Percentiles rank a stretch among this genome's conserved stretches.
Evolutionary conservation across 2,329 filamentous ascomycete species (phyloP).

Genomic region (Hirsutella rhossiliensis): DNA sequence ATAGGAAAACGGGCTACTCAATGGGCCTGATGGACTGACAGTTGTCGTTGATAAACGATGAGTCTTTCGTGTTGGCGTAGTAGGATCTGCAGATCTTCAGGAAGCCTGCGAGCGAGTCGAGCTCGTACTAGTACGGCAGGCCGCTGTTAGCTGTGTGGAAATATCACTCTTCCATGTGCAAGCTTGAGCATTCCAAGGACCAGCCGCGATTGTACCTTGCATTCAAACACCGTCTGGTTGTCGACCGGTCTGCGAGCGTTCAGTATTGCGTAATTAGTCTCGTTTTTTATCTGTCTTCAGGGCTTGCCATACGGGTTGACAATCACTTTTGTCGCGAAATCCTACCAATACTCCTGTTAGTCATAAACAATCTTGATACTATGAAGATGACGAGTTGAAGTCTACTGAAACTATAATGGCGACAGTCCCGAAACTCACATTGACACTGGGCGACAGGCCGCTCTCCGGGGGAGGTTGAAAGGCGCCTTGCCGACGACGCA

Average conservation of each 20-base stretch:
- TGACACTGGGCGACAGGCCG: conserved; percentile 22
- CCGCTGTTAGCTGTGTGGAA: conserved; percentile 3
- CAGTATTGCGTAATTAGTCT: background rate
- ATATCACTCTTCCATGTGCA: background rate
- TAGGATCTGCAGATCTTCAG: conserved; percentile 72
- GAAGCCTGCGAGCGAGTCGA: conserved; percentile 80
- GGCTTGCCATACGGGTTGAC: conserved; percentile 13
- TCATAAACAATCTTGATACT: background rate
- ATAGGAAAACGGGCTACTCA: background rate
- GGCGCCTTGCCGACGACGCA: conserved; percentile 39
- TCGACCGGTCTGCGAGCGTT: conserved; percentile 10
- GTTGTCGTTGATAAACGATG: conserved; percentile 44
- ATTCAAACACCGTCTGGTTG: conserved; percentile 14
- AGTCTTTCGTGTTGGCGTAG: conserved; percentile 56
- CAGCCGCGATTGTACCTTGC: conserved; percentile 9
- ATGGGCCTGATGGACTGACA: conserved; percentile 4
- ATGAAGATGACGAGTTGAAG: background rate
- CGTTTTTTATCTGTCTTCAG: background rate
- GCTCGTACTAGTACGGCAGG: conserved; percentile 72
- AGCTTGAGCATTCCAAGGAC: no score
- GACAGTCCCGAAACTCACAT: conserved; percentile 8
- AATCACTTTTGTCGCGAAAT: conserved; percentile 9
- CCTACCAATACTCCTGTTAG: conserved; percentile 1
- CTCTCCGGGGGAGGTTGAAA: conserved; percentile 79
- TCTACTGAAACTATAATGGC: no score